A percentile compares a stretch with the other conserved stretches of the same genome.
Conservation (phyloP, 2,329 filamentous ascomycete genomes). For the Hymenoscyphus infarciens region DNA sequence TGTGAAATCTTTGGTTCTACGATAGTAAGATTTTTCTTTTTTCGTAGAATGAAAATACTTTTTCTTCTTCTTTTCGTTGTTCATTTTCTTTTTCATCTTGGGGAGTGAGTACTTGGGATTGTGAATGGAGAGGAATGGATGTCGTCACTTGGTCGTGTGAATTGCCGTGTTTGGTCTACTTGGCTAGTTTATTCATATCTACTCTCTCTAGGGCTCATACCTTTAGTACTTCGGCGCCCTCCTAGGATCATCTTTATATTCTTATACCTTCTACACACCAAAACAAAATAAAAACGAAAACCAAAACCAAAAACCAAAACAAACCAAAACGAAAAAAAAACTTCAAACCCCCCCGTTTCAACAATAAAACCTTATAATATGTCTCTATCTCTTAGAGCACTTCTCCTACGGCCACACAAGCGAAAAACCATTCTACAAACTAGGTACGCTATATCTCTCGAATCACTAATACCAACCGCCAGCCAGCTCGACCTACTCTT, state of each 20-base stretch:
- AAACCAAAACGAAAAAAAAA: no score
- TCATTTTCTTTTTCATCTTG: no score
- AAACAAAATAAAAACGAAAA: neutral
- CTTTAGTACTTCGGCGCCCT: neutral
- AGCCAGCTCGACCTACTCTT: neutral
- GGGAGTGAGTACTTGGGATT: neutral
- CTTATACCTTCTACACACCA: neutral
- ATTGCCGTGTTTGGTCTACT: neutral
- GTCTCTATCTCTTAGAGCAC: no score
- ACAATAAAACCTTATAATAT: no score
- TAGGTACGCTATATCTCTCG: neutral
- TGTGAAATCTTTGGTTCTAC: neutral
- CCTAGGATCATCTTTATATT: neutral
- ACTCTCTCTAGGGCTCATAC: no score
- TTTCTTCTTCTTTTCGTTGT: neutral
- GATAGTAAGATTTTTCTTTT: neutral
- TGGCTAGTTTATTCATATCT: neutral
- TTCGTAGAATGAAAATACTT: neutral
- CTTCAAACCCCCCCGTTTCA: no score
- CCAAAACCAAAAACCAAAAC: no score
- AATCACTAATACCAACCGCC: neutral
- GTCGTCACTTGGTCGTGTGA: neutral
- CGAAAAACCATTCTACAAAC: neutral
- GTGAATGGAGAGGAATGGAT: neutral
- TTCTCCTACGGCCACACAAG: neutral